A percentile compares a stretch with the other conserved stretches of the same genome.
Conservation (phyloP, 345 rosid species). For the Stellera chamaejasme region DNA sequence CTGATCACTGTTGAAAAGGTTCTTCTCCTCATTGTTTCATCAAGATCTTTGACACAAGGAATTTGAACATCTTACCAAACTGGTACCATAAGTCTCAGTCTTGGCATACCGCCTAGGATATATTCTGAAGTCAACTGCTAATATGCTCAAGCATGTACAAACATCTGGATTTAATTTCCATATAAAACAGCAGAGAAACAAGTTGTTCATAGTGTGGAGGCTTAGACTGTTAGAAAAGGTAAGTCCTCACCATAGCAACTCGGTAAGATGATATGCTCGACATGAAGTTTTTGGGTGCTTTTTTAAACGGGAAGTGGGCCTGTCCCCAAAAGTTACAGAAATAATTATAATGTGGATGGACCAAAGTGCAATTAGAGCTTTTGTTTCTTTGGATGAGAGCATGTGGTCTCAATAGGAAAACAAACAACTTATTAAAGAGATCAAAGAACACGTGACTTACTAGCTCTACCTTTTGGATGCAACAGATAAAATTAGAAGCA, state of each 20-base stretch:
- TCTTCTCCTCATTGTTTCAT: no score
- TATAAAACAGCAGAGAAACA: conserved; percentile 12
- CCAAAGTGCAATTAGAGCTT: no score
- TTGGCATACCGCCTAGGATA: conserved; percentile 63
- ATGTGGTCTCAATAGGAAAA: background rate
- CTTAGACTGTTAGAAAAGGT: background rate
- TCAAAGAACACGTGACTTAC: conserved; percentile 23
- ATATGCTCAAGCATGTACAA: conserved; percentile 76
- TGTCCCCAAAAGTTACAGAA: conserved; percentile 12
- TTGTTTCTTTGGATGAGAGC: no score
- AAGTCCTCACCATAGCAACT: conserved; percentile 44
- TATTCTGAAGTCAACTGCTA: conserved; percentile 82
- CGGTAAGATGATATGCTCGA: conserved; percentile 51
- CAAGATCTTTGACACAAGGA: no score
- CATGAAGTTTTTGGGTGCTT: conserved; percentile 34
- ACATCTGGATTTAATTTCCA: conserved; percentile 46
- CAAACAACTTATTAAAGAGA: background rate
- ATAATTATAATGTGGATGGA: background rate
- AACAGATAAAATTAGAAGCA: conserved; percentile 25
- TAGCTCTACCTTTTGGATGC: conserved; percentile 67
- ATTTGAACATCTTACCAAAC: conserved; percentile 52
- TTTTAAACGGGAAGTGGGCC: conserved; percentile 30
- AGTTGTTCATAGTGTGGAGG: no score
- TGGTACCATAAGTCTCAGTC: conserved; percentile 74
- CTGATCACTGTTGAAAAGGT: no score